Conservation (phyloP, 495 filamentous ascomycete species). For the Xylaria grammica region DNA sequence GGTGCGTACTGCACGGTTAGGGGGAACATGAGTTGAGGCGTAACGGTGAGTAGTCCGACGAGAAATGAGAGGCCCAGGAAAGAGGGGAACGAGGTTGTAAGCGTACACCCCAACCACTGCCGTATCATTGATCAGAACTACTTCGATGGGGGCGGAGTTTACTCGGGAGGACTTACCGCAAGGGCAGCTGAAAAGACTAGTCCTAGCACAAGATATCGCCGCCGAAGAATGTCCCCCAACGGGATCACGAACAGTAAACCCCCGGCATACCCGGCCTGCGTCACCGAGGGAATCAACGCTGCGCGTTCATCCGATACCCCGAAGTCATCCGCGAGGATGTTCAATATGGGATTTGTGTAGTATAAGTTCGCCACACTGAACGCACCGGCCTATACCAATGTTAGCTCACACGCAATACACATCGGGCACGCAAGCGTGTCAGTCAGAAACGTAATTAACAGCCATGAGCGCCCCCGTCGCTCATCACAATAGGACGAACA, state of each 20-base stretch:
- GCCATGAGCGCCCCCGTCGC: no score
- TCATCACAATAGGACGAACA: no score
- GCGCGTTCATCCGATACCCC: constrained; percentile 59
- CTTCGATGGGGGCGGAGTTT: not conserved
- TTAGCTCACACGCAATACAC: constrained; percentile 33
- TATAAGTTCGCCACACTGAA: constrained; percentile 75
- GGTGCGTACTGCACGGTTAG: constrained; percentile 83
- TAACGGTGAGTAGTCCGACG: constrained; percentile 76
- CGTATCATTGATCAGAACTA: constrained; percentile 6
- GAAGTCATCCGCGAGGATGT: constrained; percentile 67
- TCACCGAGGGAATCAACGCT: constrained; percentile 72
- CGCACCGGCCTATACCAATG: constrained; percentile 27
- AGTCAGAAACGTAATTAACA: no score
- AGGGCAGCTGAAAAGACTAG: constrained; percentile 71
- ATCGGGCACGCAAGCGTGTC: no score
- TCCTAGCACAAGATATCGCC: constrained; percentile 71
- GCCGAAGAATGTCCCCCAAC: constrained; percentile 72
- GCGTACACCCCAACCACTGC: constrained; percentile 70
- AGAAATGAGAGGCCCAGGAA: constrained; percentile 75
- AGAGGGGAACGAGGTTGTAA: constrained; percentile 66
- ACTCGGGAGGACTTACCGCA: constrained; percentile 54
- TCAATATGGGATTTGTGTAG: constrained; percentile 72
- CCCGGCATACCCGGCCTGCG: constrained; percentile 80
- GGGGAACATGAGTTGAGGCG: constrained; percentile 84
- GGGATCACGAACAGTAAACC: constrained; percentile 80